Conservation (phyloP, 164 flowering plant genomes). For the Piper longum region DNA sequence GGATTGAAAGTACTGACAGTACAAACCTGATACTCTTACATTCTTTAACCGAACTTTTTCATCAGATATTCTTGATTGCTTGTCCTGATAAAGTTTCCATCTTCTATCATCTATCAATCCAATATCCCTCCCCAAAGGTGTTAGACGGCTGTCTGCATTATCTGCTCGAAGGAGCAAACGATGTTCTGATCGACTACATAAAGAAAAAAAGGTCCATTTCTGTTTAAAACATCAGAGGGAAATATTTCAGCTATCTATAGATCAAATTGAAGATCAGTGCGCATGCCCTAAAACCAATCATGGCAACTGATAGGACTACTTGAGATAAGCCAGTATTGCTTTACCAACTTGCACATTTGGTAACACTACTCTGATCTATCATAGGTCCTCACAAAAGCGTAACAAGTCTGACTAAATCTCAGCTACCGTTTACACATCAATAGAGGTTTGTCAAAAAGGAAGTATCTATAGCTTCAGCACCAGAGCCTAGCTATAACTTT, state of each 20-base stretch:
- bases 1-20: conserved; percentile 1
- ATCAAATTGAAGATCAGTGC: background rate
- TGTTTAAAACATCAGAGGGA: no score
- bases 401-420: no score
- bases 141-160: conserved; percentile 95
- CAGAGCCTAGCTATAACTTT: no score
- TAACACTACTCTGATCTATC: no score
- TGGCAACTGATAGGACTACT: background rate
- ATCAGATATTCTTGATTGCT: conserved; percentile 59
- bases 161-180: conserved; percentile 83
- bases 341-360: no score
- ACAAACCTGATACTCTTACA: conserved; percentile 65
- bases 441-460: no score
- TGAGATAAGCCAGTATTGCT: background rate
- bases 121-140: conserved; percentile 84
- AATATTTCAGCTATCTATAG: no score
- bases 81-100: conserved; percentile 74
- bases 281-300: background rate
- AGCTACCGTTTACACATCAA: no score
- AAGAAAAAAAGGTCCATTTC: background rate
- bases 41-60: conserved; percentile 68
- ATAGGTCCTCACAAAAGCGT: no score
- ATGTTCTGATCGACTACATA: conserved; percentile 82
- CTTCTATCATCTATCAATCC: conserved; percentile 89
- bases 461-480: no score